Base-by-base conservation (phyloP, 2,329 filamentous ascomycete species). In the Fusarium proliferatum region DNA sequence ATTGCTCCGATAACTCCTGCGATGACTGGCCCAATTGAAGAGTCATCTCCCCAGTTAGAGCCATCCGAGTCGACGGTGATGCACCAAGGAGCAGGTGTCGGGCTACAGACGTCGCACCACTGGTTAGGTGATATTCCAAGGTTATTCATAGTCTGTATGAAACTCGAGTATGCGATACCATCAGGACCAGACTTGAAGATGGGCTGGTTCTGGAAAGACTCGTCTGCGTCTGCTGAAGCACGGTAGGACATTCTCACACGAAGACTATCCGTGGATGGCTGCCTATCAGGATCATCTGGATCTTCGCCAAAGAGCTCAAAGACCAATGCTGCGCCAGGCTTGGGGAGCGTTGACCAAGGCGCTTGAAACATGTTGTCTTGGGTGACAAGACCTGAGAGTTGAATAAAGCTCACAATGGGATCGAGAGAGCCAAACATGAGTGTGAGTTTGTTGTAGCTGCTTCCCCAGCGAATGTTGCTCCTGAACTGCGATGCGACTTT, bases 251-350 rank as follows among this genome's bases (percentile, higher is more conserved):
- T 89, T n/a, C 89, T 86, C 9, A 91, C 85, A 64, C 81, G 84
- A 21, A 90, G 80, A 26, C 87, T 82, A 15, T 82, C 76, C 0
- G 73, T 63, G 5, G 71, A 52, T 1, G 84, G 84, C 65, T 66
- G 67, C 30, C 33, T 73, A 71, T 45, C 72, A 59, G 59, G 67
- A 48, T 65, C 63, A 9, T 74, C 61, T 7, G 71, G 48, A 26
- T 80, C 64, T 21, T 80, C 71, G 16, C 81, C 80, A 39, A 85
- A 80, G 23, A 91, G 80, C 83, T 97, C 95, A 79, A 96, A 95
- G 0, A 89, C 85, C 87, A 97, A 92, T 45, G 89, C 88, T 2
- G 91, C 91, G 1, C 94, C 94, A 42, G 94, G 94, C 72, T 91
- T 87, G 0, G 93, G 91, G 19, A 90, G 66, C 5, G 67, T 71